These are phyloP conservation scores for Penicillium bialowiezense DNA, from an alignment of 495 filamentous ascomycete genomes.

Conservation along the genomic window DNA sequence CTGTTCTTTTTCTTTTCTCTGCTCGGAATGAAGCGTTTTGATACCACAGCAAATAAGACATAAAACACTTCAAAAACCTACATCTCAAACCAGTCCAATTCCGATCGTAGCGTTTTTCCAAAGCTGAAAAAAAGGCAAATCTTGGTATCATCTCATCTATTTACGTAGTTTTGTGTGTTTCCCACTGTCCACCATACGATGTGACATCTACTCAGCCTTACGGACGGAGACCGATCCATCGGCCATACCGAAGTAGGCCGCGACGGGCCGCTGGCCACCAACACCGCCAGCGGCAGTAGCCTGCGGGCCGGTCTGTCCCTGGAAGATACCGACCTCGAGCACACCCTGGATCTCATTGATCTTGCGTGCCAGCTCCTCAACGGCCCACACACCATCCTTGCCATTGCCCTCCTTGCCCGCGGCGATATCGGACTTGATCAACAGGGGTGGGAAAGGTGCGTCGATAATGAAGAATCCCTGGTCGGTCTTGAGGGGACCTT, in stretches of 20 bases:
- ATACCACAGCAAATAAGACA: slow-evolving; percentile 5
- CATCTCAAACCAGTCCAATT: slow-evolving; percentile 3
- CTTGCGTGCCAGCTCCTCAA: slow-evolving; percentile 62
- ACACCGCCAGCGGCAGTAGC: slow-evolving; percentile 53
- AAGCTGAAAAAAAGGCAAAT: slow-evolving; percentile 9
- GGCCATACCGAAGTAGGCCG: slow-evolving; percentile 92
- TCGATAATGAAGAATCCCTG: slow-evolving; percentile 94
- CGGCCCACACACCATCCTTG: slow-evolving; percentile 67
- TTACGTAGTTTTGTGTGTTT: slow-evolving; percentile 13
- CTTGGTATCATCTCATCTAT: slow-evolving; percentile 29
- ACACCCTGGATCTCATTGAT: slow-evolving; percentile 86
- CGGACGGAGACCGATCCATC: slow-evolving; percentile 64
- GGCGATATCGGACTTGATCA: slow-evolving; percentile 57
- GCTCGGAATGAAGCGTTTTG: slow-evolving; percentile 8
- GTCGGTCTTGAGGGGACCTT: slow-evolving; percentile 84
- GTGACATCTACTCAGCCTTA: slow-evolving; percentile 26
- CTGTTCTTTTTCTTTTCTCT: neutral
- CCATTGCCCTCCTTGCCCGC: slow-evolving; percentile 47
- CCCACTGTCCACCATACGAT: neutral
- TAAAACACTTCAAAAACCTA: neutral
- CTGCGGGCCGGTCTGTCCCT: slow-evolving; percentile 69
- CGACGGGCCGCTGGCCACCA: slow-evolving; percentile 86
- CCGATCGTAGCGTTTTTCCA: neutral
- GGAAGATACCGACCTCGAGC: slow-evolving; percentile 88
- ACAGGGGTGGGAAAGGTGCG: slow-evolving; percentile 74